Conservation (phyloP, 768 basidiomycete genomes). For the Calocybe cyanea region DNA sequence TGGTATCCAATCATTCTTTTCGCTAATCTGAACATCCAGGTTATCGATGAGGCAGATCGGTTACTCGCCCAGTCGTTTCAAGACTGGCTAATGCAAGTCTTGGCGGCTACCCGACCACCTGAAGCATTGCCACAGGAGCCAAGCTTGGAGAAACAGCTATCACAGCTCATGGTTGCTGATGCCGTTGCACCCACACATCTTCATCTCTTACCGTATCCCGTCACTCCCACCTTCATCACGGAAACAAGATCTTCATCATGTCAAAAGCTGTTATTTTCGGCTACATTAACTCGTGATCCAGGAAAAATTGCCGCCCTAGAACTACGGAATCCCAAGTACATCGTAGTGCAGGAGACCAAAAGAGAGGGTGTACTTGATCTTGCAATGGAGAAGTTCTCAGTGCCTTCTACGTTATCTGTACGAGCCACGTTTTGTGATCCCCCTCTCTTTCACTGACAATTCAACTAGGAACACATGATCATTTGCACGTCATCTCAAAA, state of each 20-base stretch:
- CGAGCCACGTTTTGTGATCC: constrained; percentile 15
- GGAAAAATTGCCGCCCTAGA: constrained; percentile 85
- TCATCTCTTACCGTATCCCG: constrained; percentile 35
- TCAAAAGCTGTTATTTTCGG: constrained; percentile 95
- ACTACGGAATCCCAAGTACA: constrained; percentile 79
- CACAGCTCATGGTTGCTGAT: constrained; percentile 32
- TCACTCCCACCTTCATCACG: constrained; percentile 45
- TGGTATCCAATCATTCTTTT: neutral
- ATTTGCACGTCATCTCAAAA: constrained; percentile 77
- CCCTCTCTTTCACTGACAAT: constrained; percentile 1
- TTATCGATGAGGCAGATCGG: constrained; percentile 98
- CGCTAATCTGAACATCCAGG: constrained; percentile 37
- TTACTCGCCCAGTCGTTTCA: constrained; percentile 94
- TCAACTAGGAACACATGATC: constrained; percentile 79
- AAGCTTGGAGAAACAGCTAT: neutral
- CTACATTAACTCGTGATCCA: constrained; percentile 92
- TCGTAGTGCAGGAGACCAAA: constrained; percentile 66
- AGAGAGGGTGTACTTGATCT: constrained; percentile 43
- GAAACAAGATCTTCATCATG: constrained; percentile 66
- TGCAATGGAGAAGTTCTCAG: constrained; percentile 72
- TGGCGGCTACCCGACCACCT: constrained; percentile 60
- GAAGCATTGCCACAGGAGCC: neutral
- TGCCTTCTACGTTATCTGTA: constrained; percentile 77
- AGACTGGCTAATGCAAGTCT: constrained; percentile 85
- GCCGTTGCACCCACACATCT: constrained; percentile 62